Evolutionary conservation across 1,284 basidiomycete species (phyloP), one percentile per base, ranked within the genome.

Genomic region (Cutaneotrichosporon cavernicola): DNA sequence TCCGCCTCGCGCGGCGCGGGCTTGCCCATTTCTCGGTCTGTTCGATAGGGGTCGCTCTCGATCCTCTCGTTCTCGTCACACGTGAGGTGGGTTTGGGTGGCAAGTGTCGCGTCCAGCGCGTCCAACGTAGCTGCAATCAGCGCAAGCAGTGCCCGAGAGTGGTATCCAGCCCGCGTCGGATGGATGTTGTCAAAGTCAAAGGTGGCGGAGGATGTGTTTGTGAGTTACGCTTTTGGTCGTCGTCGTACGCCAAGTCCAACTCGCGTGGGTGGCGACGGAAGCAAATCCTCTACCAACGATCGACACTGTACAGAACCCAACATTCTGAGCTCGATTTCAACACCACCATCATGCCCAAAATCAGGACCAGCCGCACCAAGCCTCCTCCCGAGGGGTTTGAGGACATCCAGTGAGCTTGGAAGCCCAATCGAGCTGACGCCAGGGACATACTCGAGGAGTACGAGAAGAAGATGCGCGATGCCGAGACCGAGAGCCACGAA

Each of bases 301-400:
- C 40, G 11, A 43, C 40, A 43, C 40, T 18, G 14, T 13, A 9
- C 34, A 36, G 34, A 36, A 36, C 34, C 34, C 43, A 46, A 46
- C 43, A 46, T 18, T 22, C 31, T 53, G 26, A 32, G 11, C 51
- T 46, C 18, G 16, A 18, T n/a, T 18, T 46, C 43, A 26, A 34
- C 60, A 57, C 26, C 49, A 11, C 52, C 62, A 82, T 70, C 70
- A 97, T 99, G 96, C 96, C 96, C 50, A 95, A 91, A 80, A 97
- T 99, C 77, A 87, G 88, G 73, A 99, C 97, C 31, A 89, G 89
- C 60, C 88, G 96, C 72, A 97, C 97, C 10, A 97, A 96, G 83
- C 87, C 88, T 66, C 95, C 96, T 46, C 97, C 97, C 61, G 95
- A 97, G 82, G 97, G 97, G 8, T 99, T 87, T 73, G 97, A 99